Evolutionary conservation across 2,329 filamentous ascomycete species (phyloP).

Genomic region (Diaporthe vexans): DNA sequence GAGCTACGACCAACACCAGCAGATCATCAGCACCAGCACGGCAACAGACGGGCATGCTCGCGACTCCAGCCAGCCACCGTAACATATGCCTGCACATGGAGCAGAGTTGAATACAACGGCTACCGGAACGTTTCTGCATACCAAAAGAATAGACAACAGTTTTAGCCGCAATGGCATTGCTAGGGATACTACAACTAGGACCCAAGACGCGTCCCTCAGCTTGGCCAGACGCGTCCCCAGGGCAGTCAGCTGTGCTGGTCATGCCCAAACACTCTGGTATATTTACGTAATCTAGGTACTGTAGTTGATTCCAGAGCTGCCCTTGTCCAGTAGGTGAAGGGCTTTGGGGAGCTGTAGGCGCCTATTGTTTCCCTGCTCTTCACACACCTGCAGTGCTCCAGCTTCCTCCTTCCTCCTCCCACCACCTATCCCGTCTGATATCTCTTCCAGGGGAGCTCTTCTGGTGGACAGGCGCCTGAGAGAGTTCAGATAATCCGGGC

Average conservation of each 20-base stretch:
- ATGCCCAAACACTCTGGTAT: not conserved
- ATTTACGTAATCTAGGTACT: not conserved
- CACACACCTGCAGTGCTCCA: not conserved
- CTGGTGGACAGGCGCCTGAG: not conserved
- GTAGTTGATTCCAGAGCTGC: rapidly evolving
- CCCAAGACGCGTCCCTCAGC: not conserved
- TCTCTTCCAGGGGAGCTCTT: not conserved
- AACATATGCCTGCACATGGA: rapidly evolving
- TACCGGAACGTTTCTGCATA: not conserved
- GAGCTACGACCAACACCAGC: too few relatives aligned
- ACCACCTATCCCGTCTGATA: not conserved
- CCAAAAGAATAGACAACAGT: not conserved
- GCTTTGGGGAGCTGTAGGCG: too few relatives aligned
- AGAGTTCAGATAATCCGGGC: not conserved
- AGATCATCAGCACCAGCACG: not conserved
- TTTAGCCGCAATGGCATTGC: not conserved
- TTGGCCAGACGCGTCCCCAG: not conserved
- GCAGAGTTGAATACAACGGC: not conserved
- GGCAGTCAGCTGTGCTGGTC: not conserved
- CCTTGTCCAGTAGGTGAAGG: not conserved
- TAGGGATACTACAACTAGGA: not conserved
- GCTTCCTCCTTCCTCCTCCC: not conserved
- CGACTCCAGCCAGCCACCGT: not conserved
- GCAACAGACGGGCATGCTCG: not conserved
- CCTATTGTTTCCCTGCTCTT: too few relatives aligned